Evolutionary conservation across 805 yeast species (phyloP).

Genomic region (Teunomyces funiuensis): DNA sequence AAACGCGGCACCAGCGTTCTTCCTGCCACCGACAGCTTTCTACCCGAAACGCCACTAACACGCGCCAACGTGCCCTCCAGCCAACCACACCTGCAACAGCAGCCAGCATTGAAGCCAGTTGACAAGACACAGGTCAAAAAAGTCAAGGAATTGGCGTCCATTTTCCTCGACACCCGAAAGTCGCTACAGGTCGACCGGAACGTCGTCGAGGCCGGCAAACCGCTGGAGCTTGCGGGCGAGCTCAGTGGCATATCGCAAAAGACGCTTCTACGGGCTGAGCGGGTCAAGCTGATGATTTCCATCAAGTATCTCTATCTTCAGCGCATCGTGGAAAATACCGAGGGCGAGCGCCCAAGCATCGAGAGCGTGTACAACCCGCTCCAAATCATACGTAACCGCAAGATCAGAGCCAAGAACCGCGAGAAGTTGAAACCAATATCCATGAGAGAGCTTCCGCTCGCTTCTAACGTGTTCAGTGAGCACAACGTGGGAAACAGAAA

Average conservation of each 20-base stretch:
- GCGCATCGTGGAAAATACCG: constrained; percentile 27
- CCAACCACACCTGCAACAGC: not conserved
- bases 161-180: constrained; percentile 43
- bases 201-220: constrained; percentile 31
- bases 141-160: constrained; percentile 38
- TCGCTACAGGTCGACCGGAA: constrained; percentile 43
- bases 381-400: constrained; percentile 76
- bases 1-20: not conserved
- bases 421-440: constrained; percentile 36
- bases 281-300: constrained; percentile 47
- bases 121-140: constrained; percentile 18
- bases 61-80: not conserved
- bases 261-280: constrained; percentile 48
- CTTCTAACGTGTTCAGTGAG: constrained; percentile 62
- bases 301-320: constrained; percentile 51
- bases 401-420: constrained; percentile 50
- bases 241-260: constrained; percentile 28
- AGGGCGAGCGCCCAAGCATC: constrained; percentile 44
- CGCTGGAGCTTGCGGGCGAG: constrained; percentile 5
- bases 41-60: not conserved
- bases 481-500: constrained; percentile 22
- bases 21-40: not conserved
- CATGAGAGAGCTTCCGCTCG: constrained; percentile 54
- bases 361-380: constrained; percentile 79
- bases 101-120: not conserved